Percentiles rank a stretch among this genome's conserved stretches.
Evolutionary conservation across 257 asterid genomes (phyloP).

Genomic region (Lithospermum erythrorhizon): DNA sequence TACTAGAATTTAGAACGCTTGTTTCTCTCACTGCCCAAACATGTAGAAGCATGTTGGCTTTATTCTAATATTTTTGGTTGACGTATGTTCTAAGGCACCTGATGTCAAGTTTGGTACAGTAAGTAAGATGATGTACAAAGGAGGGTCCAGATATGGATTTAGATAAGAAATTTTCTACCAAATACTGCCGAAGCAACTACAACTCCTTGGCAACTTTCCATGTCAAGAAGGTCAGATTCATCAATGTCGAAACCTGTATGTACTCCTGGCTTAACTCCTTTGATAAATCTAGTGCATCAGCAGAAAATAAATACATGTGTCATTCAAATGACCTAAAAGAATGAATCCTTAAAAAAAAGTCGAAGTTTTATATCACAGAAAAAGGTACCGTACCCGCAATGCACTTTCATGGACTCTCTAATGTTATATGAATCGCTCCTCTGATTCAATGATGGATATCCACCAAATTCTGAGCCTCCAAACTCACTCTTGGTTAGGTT

Average conservation of each 20-base stretch:
- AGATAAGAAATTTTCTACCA: slow-evolving; percentile 32
- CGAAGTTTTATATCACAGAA: neutral
- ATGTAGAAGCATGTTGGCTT: slow-evolving; percentile 60
- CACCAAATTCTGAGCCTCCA: slow-evolving; percentile 94
- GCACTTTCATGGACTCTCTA: slow-evolving; percentile 70
- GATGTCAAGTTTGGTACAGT: slow-evolving; percentile 20
- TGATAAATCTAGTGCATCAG: slow-evolving; percentile 51
- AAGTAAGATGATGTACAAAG: slow-evolving; percentile 14
- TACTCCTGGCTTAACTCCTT: slow-evolving; percentile 71
- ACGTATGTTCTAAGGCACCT: slow-evolving; percentile 85
- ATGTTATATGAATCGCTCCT: slow-evolving; percentile 68
- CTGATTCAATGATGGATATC: slow-evolving; percentile 69
- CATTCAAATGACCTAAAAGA: neutral
- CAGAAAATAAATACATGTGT: neutral
- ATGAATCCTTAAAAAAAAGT: neutral
- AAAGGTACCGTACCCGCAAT: slow-evolving; percentile 67
- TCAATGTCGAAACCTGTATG: slow-evolving; percentile 74
- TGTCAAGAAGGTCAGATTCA: slow-evolving; percentile 66
- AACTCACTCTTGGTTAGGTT: slow-evolving; percentile 54
- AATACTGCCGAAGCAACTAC: slow-evolving; percentile 91
- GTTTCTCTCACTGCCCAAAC: slow-evolving; percentile 81
- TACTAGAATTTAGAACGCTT: slow-evolving; percentile 42
- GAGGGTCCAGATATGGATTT: slow-evolving; percentile 5
- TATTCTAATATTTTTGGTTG: slow-evolving; percentile 73
- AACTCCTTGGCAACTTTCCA: slow-evolving; percentile 75